Conservation (phyloP, 306 rosid genomes). For the Arachis stenosperma region DNA sequence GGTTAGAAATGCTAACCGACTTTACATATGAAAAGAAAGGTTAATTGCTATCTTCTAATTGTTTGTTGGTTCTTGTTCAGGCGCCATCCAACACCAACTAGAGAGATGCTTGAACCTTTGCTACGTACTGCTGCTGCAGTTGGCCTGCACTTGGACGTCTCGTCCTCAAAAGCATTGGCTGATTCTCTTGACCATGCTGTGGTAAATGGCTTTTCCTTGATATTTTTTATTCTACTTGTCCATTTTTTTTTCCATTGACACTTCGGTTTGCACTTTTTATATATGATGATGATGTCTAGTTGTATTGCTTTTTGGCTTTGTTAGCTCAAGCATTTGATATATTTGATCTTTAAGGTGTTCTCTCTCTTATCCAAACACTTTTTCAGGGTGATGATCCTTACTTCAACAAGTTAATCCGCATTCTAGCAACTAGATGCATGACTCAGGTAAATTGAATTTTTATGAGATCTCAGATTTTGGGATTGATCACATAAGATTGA, state of each 20-base stretch:
- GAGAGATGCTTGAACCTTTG: slow-evolving; percentile 97
- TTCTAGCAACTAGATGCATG: slow-evolving; percentile 97
- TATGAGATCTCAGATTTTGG: slow-evolving; percentile 16
- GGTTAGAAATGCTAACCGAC: slow-evolving; percentile 20
- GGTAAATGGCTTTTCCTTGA: slow-evolving; percentile 48
- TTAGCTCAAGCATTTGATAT: slow-evolving; percentile 11
- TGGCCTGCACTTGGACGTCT: slow-evolving; percentile 86
- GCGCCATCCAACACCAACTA: slow-evolving; percentile 93
- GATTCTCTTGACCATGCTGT: slow-evolving; percentile 96
- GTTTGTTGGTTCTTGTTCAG: slow-evolving; percentile 49
- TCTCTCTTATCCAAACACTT: neutral
- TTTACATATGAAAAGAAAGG: slow-evolving; percentile 15
- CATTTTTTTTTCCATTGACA: slow-evolving; percentile 29
- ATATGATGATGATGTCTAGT: slow-evolving; percentile 4
- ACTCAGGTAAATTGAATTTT: slow-evolving; percentile 71
- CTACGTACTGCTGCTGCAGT: slow-evolving; percentile 84
- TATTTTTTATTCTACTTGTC: slow-evolving; percentile 5
- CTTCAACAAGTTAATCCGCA: slow-evolving; percentile 90
- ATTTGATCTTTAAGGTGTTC: slow-evolving; percentile 14
- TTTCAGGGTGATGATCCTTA: slow-evolving; percentile 93
- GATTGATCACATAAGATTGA: slow-evolving; percentile 28
- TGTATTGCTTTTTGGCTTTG: slow-evolving; percentile 19
- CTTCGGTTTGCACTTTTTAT: neutral
- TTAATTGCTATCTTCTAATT: slow-evolving; percentile 35
- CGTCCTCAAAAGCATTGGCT: slow-evolving; percentile 93